Conservation (phyloP, 2,329 filamentous ascomycete species). For the Fusarium bactridioides region DNA sequence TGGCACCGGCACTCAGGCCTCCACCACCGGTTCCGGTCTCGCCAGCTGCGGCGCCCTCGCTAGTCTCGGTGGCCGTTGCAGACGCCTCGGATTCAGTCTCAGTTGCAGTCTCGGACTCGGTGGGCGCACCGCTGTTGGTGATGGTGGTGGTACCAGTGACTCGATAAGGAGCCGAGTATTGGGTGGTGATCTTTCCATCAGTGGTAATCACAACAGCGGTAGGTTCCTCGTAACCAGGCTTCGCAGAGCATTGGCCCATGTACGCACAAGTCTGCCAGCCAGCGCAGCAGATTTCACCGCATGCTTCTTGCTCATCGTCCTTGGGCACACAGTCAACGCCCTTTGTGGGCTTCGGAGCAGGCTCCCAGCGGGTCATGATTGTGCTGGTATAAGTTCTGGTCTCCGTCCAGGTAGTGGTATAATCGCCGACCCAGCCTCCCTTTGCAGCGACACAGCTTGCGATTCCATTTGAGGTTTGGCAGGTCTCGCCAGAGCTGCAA, state of each 20-base stretch:
- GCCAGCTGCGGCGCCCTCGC: constrained; percentile 36
- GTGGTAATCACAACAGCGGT: constrained; percentile 55
- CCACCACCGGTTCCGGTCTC: constrained; percentile 48
- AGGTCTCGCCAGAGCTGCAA: constrained; percentile 58
- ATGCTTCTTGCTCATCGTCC: constrained; percentile 65
- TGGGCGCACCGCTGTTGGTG: constrained; percentile 58
- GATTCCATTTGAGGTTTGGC: constrained; percentile 59
- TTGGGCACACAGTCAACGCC: constrained; percentile 59
- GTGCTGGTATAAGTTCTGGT: constrained; percentile 69
- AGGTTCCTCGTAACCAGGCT: constrained; percentile 56
- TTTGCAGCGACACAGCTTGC: constrained; percentile 58
- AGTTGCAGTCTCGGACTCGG: constrained; percentile 57
- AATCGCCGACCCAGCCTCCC: constrained; percentile 47
- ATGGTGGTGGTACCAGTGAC: constrained; percentile 65
- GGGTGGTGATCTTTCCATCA: constrained; percentile 60
- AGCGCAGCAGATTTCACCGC: constrained; percentile 75
- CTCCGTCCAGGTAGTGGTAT: constrained; percentile 68
- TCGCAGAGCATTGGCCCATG: constrained; percentile 64
- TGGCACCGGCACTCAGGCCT: constrained; percentile 73
- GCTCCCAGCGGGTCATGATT: constrained; percentile 58
- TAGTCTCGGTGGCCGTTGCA: constrained; percentile 59
- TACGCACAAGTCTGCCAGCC: constrained; percentile 72
- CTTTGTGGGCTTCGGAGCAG: constrained; percentile 54
- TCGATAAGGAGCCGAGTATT: constrained; percentile 60
- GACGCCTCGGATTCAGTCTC: constrained; percentile 62